Conservation (phyloP, 768 basidiomycete genomes). For the Filobasidium wieringae region DNA sequence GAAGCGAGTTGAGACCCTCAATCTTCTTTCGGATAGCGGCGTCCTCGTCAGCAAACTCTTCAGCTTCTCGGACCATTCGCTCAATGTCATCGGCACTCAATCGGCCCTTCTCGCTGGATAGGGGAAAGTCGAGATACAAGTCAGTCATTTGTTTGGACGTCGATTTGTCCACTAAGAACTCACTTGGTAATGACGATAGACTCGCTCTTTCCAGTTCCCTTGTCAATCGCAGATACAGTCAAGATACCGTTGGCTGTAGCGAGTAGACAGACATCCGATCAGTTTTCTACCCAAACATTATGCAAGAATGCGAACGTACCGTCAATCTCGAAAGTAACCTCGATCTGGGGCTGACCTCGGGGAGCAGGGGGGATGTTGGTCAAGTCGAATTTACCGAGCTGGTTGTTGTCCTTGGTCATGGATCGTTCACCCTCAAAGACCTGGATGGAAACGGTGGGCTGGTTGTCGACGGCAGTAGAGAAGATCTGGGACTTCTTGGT, state of each 20-base stretch:
- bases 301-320: constrained; percentile 46
- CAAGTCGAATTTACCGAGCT: constrained; percentile 96
- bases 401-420: constrained; percentile 96
- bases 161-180: not conserved
- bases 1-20: constrained; percentile 40
- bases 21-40: constrained; percentile 42
- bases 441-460: constrained; percentile 40
- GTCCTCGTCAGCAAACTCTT: constrained; percentile 51
- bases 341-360: constrained; percentile 93
- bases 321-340: constrained; percentile 96
- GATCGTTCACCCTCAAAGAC: constrained; percentile 84
- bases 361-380: constrained; percentile 93
- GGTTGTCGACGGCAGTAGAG: constrained; percentile 41
- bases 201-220: constrained; percentile 85
- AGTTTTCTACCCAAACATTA: no score
- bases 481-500: constrained; percentile 42
- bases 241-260: constrained; percentile 51
- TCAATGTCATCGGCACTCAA: constrained; percentile 96
- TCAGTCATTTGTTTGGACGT: not conserved
- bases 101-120: constrained; percentile 83
- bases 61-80: constrained; percentile 89
- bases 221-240: constrained; percentile 89
- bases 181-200: constrained; percentile 39
- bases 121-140: not conserved
- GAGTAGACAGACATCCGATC: no score